Conservation (phyloP, 495 filamentous ascomycete species). For the Penicillium manginii region DNA sequence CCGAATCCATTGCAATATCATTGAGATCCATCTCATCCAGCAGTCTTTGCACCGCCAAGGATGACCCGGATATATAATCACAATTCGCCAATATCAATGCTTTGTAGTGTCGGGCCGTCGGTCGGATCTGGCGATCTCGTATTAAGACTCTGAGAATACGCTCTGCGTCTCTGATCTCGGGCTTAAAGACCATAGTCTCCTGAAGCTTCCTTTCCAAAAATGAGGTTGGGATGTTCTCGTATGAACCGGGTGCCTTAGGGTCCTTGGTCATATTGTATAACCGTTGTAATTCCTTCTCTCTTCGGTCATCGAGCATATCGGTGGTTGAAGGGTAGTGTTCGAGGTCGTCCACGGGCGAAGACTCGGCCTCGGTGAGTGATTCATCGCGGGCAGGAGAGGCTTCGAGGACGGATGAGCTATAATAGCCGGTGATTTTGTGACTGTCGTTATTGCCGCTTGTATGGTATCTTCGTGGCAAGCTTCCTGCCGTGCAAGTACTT, state of each 20-base stretch:
- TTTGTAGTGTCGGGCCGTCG: constrained; percentile 70
- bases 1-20: constrained; percentile 62
- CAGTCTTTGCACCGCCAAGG: constrained; percentile 58
- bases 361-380: background rate
- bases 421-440: background rate
- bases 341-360: background rate
- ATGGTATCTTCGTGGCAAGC: constrained; percentile 28
- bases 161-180: constrained; percentile 30
- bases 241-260: constrained; percentile 17
- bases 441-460: constrained; percentile 12
- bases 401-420: background rate
- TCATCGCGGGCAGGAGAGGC: background rate
- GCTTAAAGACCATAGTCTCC: constrained; percentile 18
- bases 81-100: constrained; percentile 73
- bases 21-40: constrained; percentile 69
- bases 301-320: constrained; percentile 1
- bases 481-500: constrained; percentile 9
- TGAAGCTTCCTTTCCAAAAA: constrained; percentile 34
- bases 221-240: constrained; percentile 24
- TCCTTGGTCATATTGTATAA: constrained; percentile 9
- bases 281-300: constrained; percentile 7
- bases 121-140: constrained; percentile 60
- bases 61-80: constrained; percentile 64
- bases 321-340: background rate
- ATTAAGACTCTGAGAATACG: constrained; percentile 54